Evolutionary conservation across 306 rosid genomes (phyloP).

Genomic region (Lotus japonicus): DNA sequence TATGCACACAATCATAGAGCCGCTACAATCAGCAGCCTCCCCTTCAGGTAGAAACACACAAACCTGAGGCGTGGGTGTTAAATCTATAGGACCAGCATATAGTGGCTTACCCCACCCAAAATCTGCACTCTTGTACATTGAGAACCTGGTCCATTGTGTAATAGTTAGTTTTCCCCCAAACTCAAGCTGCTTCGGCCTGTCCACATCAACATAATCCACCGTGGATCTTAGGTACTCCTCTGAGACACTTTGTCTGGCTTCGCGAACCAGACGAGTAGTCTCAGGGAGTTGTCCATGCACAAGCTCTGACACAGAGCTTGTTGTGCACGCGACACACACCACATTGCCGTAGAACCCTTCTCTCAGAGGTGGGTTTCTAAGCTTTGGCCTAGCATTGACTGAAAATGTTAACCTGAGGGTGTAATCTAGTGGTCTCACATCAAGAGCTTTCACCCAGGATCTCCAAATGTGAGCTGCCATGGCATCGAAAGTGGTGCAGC

Average conservation of each 20-base stretch:
- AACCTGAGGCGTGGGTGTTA: slow-evolving; percentile 91
- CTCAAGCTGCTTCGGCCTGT: slow-evolving; percentile 64
- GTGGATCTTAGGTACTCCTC: slow-evolving; percentile 82
- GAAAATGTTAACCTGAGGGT: slow-evolving; percentile 74
- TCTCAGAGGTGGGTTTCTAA: slow-evolving; percentile 48
- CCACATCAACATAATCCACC: slow-evolving; percentile 61
- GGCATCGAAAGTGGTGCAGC: slow-evolving; percentile 74
- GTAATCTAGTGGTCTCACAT: slow-evolving; percentile 60
- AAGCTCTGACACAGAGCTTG: slow-evolving; percentile 53
- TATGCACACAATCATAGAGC: slow-evolving; percentile 69
- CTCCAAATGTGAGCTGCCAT: slow-evolving; percentile 91
- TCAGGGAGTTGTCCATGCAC: slow-evolving; percentile 38
- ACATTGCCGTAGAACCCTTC: slow-evolving; percentile 84
- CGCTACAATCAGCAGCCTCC: slow-evolving; percentile 32
- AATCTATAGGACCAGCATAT: slow-evolving; percentile 86
- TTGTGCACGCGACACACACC: slow-evolving; percentile 64
- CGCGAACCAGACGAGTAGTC: slow-evolving; percentile 47
- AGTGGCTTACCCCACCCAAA: slow-evolving; percentile 89
- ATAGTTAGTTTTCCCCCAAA: slow-evolving; percentile 83
- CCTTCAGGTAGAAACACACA: slow-evolving; percentile 83
- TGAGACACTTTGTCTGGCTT: slow-evolving; percentile 53
- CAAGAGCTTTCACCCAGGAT: slow-evolving; percentile 85
- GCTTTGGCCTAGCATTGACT: slow-evolving; percentile 60
- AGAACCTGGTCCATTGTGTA: slow-evolving; percentile 92
- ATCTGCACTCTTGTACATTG: slow-evolving; percentile 67